Evolutionary conservation across 805 yeast species (phyloP).

Genomic region (Metschnikowia similis): DNA sequence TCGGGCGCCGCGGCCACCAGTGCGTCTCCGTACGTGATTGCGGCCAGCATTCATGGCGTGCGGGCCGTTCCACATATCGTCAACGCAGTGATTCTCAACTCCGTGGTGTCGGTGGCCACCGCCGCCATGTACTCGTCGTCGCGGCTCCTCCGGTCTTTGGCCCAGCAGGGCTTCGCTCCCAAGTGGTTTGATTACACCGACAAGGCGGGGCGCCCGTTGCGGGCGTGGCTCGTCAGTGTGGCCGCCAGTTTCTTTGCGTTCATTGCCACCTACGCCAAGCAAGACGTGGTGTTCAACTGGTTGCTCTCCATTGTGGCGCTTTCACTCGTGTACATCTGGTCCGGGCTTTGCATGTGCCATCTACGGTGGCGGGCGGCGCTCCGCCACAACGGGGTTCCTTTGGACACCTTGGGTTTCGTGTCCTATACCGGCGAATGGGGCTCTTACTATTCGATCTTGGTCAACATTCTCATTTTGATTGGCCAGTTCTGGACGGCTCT

Average conservation of each 20-base stretch:
- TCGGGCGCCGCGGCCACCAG: constrained; percentile 28
- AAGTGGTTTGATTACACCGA: constrained; percentile 27
- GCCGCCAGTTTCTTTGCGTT: constrained; percentile 21
- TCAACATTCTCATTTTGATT: constrained; percentile 32
- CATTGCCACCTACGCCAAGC: constrained; percentile 29
- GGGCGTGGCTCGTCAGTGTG: constrained; percentile 22
- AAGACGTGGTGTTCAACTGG: constrained; percentile 29
- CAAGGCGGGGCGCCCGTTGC: constrained; percentile 24
- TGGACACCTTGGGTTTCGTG: constrained; percentile 22
- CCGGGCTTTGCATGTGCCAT: constrained; percentile 24
- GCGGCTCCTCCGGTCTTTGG: constrained; percentile 22
- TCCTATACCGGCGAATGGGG: constrained; percentile 41
- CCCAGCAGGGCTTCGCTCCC: constrained; percentile 27
- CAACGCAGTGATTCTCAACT: constrained; percentile 29
- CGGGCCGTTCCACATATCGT: constrained; percentile 28
- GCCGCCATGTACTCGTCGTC: constrained; percentile 28
- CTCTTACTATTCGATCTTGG: constrained; percentile 29
- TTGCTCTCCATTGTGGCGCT: constrained; percentile 26
- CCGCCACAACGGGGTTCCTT: constrained; percentile 17
- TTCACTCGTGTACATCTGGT: constrained; percentile 23
- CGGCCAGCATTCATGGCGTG: constrained; percentile 26
- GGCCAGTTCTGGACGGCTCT: constrained; percentile 45
- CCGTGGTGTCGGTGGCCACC: constrained; percentile 29
- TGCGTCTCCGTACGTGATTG: constrained; percentile 27
- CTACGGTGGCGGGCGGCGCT: constrained; percentile 27